Evolutionary conservation across 2,329 filamentous ascomycete species (phyloP).

Genomic region (Colletotrichum sidae): DNA sequence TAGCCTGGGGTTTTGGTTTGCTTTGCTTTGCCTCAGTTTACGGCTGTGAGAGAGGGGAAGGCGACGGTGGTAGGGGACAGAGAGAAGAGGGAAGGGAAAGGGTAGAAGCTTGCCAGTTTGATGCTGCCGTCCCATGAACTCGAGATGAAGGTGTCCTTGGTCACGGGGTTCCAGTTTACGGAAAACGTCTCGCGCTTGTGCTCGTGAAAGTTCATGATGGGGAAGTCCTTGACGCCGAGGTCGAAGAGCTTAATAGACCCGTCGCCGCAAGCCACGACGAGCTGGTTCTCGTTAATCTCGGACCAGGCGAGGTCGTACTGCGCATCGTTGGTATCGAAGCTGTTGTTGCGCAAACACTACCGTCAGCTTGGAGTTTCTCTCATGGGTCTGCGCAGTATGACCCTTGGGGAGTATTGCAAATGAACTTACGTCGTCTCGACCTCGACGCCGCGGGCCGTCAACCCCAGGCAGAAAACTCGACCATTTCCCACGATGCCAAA

Average conservation of each 20-base stretch:
- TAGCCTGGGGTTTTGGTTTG: constrained; percentile 1
- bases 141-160: constrained; percentile 90
- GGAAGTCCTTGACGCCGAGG: constrained; percentile 82
- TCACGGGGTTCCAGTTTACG: constrained; percentile 90
- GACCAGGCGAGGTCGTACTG: constrained; percentile 97
- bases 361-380: background rate
- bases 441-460: constrained; percentile 86
- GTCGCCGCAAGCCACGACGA: constrained; percentile 90
- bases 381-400: too few relatives aligned
- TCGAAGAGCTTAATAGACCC: constrained; percentile 97
- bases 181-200: constrained; percentile 94
- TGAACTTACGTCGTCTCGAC: constrained; percentile 79
- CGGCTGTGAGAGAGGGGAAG: too few relatives aligned
- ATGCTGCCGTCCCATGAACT: constrained; percentile 97
- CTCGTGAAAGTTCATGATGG: constrained; percentile 91
- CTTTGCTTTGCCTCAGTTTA: background rate
- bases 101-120: constrained; percentile 74
- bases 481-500: constrained; percentile 98
- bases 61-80: too few relatives aligned
- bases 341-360: constrained; percentile 47
- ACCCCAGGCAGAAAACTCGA: constrained; percentile 82
- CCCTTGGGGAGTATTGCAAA: background rate
- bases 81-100: background rate
- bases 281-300: constrained; percentile 94
- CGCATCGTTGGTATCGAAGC: constrained; percentile 96